These are phyloP conservation scores for Microdochium paspali DNA, from an alignment of 2,329 filamentous ascomycete species.

Conservation along the genomic window DNA sequence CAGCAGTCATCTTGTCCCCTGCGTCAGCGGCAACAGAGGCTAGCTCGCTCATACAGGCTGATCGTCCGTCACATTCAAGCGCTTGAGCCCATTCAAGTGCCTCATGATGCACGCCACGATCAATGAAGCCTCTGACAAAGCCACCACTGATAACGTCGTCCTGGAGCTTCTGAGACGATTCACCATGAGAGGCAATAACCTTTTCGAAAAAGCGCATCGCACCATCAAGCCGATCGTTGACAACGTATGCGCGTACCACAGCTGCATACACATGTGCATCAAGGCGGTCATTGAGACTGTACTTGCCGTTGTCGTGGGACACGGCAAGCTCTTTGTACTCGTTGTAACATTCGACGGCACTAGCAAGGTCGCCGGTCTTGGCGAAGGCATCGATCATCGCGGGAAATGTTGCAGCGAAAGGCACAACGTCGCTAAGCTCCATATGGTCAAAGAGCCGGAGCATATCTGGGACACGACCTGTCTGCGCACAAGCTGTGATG, in stretches of 20 bases:
- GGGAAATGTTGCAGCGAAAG: conserved; percentile 75
- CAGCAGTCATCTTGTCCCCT: conserved; percentile 59
- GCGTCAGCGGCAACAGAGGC: conserved; percentile 73
- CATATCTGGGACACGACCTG: conserved; percentile 80
- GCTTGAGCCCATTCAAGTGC: conserved; percentile 65
- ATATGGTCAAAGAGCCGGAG: conserved; percentile 84
- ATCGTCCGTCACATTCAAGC: conserved; percentile 48
- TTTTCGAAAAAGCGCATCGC: conserved; percentile 80
- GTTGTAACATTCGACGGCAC: conserved; percentile 90
- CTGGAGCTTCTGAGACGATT: conserved; percentile 53
- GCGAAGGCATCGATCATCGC: conserved; percentile 95
- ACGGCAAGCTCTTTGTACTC: conserved; percentile 89
- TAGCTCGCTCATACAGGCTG: conserved; percentile 61
- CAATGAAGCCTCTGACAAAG: conserved; percentile 69
- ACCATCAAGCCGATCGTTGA: conserved; percentile 69
- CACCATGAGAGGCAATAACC: conserved; percentile 55
- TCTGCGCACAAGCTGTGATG: conserved; percentile 77
- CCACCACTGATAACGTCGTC: conserved; percentile 64
- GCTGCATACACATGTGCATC: conserved; percentile 84
- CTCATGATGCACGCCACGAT: conserved; percentile 59
- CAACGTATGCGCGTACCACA: conserved; percentile 82
- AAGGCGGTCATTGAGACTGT: conserved; percentile 58
- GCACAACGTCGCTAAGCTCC: conserved; percentile 66
- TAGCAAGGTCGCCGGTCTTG: conserved; percentile 68
- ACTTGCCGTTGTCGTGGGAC: conserved; percentile 65